phyloP scores from a whole-genome alignment of 2,329 filamentous ascomycete genomes.

The Pezicula rhizophila region DNA sequence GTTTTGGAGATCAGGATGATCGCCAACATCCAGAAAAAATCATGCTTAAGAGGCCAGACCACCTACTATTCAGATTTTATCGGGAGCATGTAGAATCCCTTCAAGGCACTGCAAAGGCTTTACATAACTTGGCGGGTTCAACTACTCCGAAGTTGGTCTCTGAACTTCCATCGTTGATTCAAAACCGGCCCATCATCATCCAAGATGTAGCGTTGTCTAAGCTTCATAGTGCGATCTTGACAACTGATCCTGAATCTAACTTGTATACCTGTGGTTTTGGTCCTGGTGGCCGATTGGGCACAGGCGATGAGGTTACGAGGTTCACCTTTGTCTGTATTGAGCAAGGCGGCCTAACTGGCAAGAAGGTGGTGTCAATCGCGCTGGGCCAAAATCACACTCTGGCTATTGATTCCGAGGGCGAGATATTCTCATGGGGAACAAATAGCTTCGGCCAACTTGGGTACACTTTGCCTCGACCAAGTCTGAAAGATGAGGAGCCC shows the following conservation, averaged over 20 bases:
- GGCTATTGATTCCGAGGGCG: slow-evolving; percentile 78
- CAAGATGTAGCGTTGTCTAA: slow-evolving; percentile 86
- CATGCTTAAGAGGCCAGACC: slow-evolving; percentile 66
- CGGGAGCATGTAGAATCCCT: slow-evolving; percentile 52
- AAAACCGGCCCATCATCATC: slow-evolving; percentile 66
- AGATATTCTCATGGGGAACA: slow-evolving; percentile 90
- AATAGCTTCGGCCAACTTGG: slow-evolving; percentile 83
- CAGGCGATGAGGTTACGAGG: slow-evolving; percentile 82
- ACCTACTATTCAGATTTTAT: slow-evolving; percentile 69
- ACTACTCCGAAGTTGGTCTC: slow-evolving; percentile 26
- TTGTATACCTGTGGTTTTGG: slow-evolving; percentile 91
- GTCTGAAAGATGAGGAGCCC: slow-evolving; percentile 71
- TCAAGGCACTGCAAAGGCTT: slow-evolving; percentile 16
- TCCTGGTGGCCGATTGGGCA: slow-evolving; percentile 79
- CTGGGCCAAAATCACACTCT: slow-evolving; percentile 89
- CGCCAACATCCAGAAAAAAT: slow-evolving; percentile 89
- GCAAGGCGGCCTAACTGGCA: slow-evolving; percentile 64
- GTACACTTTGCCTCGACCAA: slow-evolving; percentile 64
- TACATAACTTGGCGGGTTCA: slow-evolving; percentile 10
- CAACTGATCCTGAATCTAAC: slow-evolving; percentile 81
- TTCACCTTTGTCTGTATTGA: slow-evolving; percentile 83
- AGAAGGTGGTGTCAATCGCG: slow-evolving; percentile 69
- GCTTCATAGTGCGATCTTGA: slow-evolving; percentile 82
- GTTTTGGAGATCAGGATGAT: slow-evolving; percentile 93
- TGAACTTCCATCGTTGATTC: slow-evolving; percentile 67